Percentiles rank a stretch among this genome's conserved stretches.
phyloP scores from a whole-genome alignment of 163 green algal genomes.

The Chloroidium sp. region DNA sequence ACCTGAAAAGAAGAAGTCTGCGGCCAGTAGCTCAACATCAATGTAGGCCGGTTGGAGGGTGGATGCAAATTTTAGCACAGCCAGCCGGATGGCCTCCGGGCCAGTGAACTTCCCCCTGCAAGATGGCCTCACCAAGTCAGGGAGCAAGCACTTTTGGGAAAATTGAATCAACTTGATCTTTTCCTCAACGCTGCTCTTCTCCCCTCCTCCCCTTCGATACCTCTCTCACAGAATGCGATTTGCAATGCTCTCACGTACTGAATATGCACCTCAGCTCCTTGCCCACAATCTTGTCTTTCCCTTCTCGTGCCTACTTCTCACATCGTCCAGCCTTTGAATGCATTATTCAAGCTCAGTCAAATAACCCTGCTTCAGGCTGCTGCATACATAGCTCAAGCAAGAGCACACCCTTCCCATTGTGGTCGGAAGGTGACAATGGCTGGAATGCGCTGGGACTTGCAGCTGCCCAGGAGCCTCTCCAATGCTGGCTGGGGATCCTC shows the following conservation, averaged over 20 bases:
- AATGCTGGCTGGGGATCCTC: constrained; percentile 36
- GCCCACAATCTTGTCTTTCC: neutral
- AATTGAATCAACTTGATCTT: too few relatives aligned
- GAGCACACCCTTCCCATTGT: constrained; percentile 78
- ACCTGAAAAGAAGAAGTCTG: constrained; percentile 71
- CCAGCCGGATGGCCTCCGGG: constrained; percentile 58
- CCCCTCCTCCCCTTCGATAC: too few relatives aligned
- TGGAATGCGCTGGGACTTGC: constrained; percentile 33
- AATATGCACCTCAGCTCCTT: neutral
- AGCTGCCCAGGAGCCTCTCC: constrained; percentile 42
- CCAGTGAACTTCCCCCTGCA: constrained; percentile 81
- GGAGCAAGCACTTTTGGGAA: neutral
- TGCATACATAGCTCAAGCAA: too few relatives aligned
- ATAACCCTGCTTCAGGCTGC: neutral
- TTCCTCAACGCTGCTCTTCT: too few relatives aligned
- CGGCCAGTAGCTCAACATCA: constrained; percentile 84
- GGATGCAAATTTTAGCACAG: constrained; percentile 61
- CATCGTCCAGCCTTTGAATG: neutral
- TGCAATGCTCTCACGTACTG: neutral
- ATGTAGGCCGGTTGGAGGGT: constrained; percentile 72
- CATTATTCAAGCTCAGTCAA: neutral
- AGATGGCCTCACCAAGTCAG: neutral
- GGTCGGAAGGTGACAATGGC: constrained; percentile 84
- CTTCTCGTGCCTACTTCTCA: neutral
- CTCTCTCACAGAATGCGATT: neutral